These are phyloP conservation scores for Yamadazyma scolyti DNA, from an alignment of 805 yeast genomes.

Conservation along the genomic window DNA sequence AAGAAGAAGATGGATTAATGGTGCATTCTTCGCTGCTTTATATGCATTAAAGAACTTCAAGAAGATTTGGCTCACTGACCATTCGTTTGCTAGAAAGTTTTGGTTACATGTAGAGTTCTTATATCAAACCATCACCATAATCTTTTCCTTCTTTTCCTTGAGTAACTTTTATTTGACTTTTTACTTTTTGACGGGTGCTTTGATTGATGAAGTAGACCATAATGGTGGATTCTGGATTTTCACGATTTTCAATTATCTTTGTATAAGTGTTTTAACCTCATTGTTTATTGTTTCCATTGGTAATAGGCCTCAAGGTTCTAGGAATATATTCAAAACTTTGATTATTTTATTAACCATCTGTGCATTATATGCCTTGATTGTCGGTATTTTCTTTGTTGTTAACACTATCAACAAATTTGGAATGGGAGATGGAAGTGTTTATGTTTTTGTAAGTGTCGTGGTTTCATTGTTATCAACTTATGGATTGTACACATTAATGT, in stretches of 20 bases:
- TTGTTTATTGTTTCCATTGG: constrained; percentile 93
- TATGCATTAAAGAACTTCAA: constrained; percentile 79
- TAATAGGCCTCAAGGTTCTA: constrained; percentile 96
- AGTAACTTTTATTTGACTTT: constrained; percentile 91
- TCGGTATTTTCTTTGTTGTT: constrained; percentile 78
- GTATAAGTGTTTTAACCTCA: constrained; percentile 79
- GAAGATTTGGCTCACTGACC: constrained; percentile 76
- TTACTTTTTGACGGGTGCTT: constrained; percentile 87
- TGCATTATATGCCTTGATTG: constrained; percentile 74
- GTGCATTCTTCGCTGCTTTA: constrained; percentile 91
- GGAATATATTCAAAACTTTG: constrained; percentile 66
- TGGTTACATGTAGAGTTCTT: constrained; percentile 72
- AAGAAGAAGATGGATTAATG: constrained; percentile 95
- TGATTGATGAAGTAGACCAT: constrained; percentile 32
- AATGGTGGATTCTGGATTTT: constrained; percentile 70
- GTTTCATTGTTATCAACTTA: constrained; percentile 87
- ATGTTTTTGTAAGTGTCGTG: constrained; percentile 69
- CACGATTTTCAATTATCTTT: constrained; percentile 79
- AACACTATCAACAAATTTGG: constrained; percentile 44
- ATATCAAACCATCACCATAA: constrained; percentile 74
- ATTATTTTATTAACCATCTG: constrained; percentile 74
- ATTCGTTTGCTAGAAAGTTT: constrained; percentile 63
- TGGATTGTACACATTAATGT: constrained; percentile 81
- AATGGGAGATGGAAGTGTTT: constrained; percentile 38
- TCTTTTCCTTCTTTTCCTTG: constrained; percentile 89